Evolutionary conservation across 2,329 filamentous ascomycete species (phyloP).

Genomic region (Phyllachora maydis): DNA sequence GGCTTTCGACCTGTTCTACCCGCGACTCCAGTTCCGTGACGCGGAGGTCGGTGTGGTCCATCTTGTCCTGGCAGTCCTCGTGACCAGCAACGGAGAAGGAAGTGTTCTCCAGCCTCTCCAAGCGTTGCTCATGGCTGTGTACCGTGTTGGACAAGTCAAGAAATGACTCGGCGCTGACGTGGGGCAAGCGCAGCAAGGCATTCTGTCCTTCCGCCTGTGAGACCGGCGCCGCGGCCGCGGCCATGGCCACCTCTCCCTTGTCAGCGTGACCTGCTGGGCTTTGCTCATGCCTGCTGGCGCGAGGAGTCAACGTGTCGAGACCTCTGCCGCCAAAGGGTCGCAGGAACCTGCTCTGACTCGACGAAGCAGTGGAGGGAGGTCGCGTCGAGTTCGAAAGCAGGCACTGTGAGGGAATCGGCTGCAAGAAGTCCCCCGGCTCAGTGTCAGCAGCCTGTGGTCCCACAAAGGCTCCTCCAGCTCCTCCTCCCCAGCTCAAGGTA

Average conservation of each 20-base stretch:
- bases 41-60: slow-evolving; percentile 45
- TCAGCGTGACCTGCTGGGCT: too few relatives aligned
- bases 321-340: slow-evolving; percentile 34
- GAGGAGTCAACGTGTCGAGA: slow-evolving; percentile 30
- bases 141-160: slow-evolving; percentile 29
- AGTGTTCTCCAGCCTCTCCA: slow-evolving; percentile 48
- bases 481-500: slow-evolving; percentile 29
- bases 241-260: too few relatives aligned
- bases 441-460: too few relatives aligned
- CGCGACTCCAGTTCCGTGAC: slow-evolving; percentile 48
- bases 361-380: slow-evolving; percentile 30
- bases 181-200: too few relatives aligned
- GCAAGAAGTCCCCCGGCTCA: too few relatives aligned
- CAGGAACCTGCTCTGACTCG: slow-evolving; percentile 26
- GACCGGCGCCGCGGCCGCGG: too few relatives aligned
- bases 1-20: slow-evolving; percentile 36
- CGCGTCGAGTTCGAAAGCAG: too few relatives aligned
- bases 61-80: slow-evolving; percentile 47
- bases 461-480: too few relatives aligned
- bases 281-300: too few relatives aligned
- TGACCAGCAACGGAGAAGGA: slow-evolving; percentile 47
- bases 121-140: slow-evolving; percentile 37
- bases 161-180: too few relatives aligned
- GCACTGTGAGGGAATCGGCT: slow-evolving; percentile 25
- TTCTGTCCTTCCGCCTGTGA: too few relatives aligned